Evolutionary conservation across 2,329 filamentous ascomycete genomes (phyloP).

Genomic region (Atkinsonella texensis): DNA sequence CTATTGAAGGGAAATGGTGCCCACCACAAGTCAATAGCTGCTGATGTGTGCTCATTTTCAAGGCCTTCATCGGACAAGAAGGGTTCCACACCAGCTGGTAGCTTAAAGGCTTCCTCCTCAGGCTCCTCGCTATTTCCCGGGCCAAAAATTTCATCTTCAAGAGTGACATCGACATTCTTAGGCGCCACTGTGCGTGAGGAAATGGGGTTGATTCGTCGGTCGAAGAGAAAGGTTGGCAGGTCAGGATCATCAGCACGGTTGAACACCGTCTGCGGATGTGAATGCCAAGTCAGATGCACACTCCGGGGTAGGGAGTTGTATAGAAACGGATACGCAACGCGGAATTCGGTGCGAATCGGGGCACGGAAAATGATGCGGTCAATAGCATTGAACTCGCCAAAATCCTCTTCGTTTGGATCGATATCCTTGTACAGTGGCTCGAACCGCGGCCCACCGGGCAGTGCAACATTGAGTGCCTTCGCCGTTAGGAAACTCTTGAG

Average conservation of each 20-base stretch:
- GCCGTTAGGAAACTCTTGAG: slow-evolving; percentile 89
- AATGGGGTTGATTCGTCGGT: slow-evolving; percentile 94
- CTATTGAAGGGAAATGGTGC: slow-evolving; percentile 93
- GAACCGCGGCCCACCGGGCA: slow-evolving; percentile 93
- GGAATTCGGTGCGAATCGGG: slow-evolving; percentile 88
- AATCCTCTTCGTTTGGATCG: slow-evolving; percentile 96
- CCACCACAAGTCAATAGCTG: slow-evolving; percentile 95
- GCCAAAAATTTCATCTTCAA: slow-evolving; percentile 91
- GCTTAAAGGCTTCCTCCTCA: slow-evolving; percentile 73
- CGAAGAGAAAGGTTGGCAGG: slow-evolving; percentile 93
- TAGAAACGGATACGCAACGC: slow-evolving; percentile 85
- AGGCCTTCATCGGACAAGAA: slow-evolving; percentile 85
- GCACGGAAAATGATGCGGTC: slow-evolving; percentile 97
- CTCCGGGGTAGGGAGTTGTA: slow-evolving; percentile 96
- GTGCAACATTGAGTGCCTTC: slow-evolving; percentile 92
- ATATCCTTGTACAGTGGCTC: slow-evolving; percentile 98
- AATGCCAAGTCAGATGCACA: slow-evolving; percentile 88
- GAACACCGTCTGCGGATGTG: slow-evolving; percentile 85
- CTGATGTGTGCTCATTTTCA: slow-evolving; percentile 77
- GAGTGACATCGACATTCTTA: slow-evolving; percentile 83
- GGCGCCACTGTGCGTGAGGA: slow-evolving; percentile 88
- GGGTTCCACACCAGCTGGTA: slow-evolving; percentile 69
- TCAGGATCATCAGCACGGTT: slow-evolving; percentile 77
- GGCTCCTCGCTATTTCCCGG: slow-evolving; percentile 58
- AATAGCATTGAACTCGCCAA: slow-evolving; percentile 98